These are phyloP conservation scores for Pestalotiopsis sp. DNA, from an alignment of 2,329 filamentous ascomycete species.

Conservation along the genomic window DNA sequence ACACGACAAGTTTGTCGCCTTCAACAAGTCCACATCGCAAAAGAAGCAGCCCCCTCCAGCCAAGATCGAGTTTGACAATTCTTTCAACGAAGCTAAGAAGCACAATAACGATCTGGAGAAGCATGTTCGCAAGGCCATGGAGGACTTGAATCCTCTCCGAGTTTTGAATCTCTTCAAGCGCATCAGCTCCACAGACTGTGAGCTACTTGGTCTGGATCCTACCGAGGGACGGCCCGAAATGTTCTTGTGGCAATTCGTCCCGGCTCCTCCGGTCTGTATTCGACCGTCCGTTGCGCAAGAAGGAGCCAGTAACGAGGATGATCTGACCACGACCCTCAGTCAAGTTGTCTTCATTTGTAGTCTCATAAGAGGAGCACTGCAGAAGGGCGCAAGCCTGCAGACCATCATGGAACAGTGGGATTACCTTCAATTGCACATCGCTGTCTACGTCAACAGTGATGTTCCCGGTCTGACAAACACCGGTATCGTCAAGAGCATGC, in stretches of 20 bases:
- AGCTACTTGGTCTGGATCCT: constrained; percentile 86
- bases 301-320: constrained; percentile 90
- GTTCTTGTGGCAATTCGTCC: constrained; percentile 96
- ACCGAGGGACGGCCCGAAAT: constrained; percentile 89
- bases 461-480: constrained; percentile 89
- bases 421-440: constrained; percentile 90
- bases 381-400: constrained; percentile 80
- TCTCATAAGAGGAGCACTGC: constrained; percentile 79
- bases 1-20: constrained; percentile 89
- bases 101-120: constrained; percentile 85
- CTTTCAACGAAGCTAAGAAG: constrained; percentile 78
- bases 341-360: constrained; percentile 94
- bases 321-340: constrained; percentile 93
- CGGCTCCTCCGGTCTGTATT: constrained; percentile 91
- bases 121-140: constrained; percentile 87
- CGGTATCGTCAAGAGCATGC: constrained; percentile 79
- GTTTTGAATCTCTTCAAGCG: constrained; percentile 91
- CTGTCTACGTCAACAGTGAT: constrained; percentile 98
- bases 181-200: constrained; percentile 83
- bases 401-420: constrained; percentile 99
- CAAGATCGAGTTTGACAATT: constrained; percentile 84
- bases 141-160: constrained; percentile 88
- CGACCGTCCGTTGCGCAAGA: constrained; percentile 93
- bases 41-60: constrained; percentile 82
- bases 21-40: constrained; percentile 83